Percentiles rank a stretch among this genome's conserved stretches.
Conservation (phyloP, 441 rosid species). For the Bocquillonia castaneifolia region DNA sequence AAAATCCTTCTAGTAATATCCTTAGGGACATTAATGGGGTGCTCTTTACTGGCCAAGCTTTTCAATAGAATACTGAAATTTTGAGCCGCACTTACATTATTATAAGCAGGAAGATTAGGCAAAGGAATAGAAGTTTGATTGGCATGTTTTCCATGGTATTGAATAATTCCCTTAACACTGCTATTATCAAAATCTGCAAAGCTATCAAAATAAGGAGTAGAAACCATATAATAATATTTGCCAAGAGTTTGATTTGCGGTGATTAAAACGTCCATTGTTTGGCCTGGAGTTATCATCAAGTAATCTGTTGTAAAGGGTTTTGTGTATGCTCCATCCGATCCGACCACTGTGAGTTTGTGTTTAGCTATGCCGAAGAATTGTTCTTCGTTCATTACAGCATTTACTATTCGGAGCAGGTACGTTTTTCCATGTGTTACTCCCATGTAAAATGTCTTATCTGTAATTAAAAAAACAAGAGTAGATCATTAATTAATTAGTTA, state of each 20-base stretch:
- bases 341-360: constrained; percentile 31
- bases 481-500: no score
- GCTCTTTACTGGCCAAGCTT: constrained; percentile 31
- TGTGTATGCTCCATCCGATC: constrained; percentile 31
- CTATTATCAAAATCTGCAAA: constrained; percentile 24
- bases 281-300: constrained; percentile 35
- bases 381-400: constrained; percentile 32
- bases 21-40: constrained; percentile 29
- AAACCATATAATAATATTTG: constrained; percentile 36
- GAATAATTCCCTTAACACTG: constrained; percentile 31
- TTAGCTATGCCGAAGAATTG: constrained; percentile 27
- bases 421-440: no score
- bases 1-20: constrained; percentile 12
- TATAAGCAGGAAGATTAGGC: constrained; percentile 31
- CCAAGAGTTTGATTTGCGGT: constrained; percentile 29
- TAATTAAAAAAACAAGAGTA: no score
- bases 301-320: constrained; percentile 21
- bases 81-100: constrained; percentile 28
- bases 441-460: no score
- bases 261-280: constrained; percentile 34
- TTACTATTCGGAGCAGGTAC: constrained; percentile 36
- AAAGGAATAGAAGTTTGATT: constrained; percentile 5
- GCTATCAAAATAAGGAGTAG: constrained; percentile 25
- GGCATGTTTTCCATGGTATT: constrained; percentile 23
- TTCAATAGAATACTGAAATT: constrained; percentile 16